A percentile compares a stretch with the other conserved stretches of the same genome.
Conservation (phyloP, 2,329 filamentous ascomycete genomes). For the Monosporascus sp. region DNA sequence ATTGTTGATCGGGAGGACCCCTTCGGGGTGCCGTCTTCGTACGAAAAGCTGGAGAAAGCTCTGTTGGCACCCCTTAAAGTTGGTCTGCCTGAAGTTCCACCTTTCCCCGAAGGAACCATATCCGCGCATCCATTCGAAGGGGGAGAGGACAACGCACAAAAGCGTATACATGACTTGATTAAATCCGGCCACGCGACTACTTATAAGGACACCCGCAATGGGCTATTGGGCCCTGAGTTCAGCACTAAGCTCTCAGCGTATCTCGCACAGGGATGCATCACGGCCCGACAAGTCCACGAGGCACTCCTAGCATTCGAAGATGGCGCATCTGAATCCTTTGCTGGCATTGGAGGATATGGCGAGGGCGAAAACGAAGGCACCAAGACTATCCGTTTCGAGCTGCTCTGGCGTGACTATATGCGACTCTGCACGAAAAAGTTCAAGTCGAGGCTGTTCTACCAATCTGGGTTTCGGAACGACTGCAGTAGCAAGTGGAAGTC, state of each 20-base stretch:
- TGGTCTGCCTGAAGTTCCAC: conserved; percentile 46
- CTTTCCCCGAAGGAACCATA: conserved; percentile 45
- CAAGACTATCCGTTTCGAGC: conserved; percentile 63
- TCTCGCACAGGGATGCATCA: conserved; percentile 67
- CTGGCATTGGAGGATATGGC: conserved; percentile 52
- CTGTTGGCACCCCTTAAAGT: conserved; percentile 54
- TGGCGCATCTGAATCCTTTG: conserved; percentile 40
- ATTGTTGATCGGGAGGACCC: conserved; percentile 57
- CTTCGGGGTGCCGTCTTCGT: conserved; percentile 56
- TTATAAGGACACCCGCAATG: conserved; percentile 70
- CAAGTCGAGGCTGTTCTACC: conserved; percentile 56
- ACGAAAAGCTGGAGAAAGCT: conserved; percentile 47
- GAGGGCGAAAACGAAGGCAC: conserved; percentile 70
- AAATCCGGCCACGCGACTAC: conserved; percentile 53
- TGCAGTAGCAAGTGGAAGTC: conserved; percentile 47
- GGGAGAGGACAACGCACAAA: conserved; percentile 57
- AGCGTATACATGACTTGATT: conserved; percentile 58
- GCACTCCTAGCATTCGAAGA: conserved; percentile 66
- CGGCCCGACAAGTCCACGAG: conserved; percentile 67
- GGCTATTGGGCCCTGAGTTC: conserved; percentile 64
- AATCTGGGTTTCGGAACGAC: conserved; percentile 57
- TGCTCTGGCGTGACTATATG: conserved; percentile 81
- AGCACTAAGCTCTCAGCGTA: conserved; percentile 74
- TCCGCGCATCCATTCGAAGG: conserved; percentile 65
- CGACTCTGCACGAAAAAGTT: conserved; percentile 70